A percentile compares a stretch with the other conserved stretches of the same genome.
Evolutionary conservation across 306 rosid genomes (phyloP).

Genomic region (Medicago ruthenica): DNA sequence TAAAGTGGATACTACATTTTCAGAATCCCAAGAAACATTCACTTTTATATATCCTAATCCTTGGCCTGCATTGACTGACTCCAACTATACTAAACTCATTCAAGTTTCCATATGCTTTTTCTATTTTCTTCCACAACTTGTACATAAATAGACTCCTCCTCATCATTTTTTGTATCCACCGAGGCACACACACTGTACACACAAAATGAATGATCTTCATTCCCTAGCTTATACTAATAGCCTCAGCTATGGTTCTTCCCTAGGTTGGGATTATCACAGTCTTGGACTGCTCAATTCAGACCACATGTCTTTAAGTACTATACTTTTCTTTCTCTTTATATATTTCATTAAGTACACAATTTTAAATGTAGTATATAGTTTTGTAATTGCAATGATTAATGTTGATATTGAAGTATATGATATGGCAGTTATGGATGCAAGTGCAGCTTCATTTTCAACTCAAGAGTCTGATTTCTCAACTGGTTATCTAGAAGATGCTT

Average conservation of each 20-base stretch:
- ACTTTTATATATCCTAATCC: constrained; percentile 40
- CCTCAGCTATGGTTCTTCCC: constrained; percentile 58
- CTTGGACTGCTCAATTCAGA: constrained; percentile 75
- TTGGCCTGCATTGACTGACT: constrained; percentile 80
- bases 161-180: constrained; percentile 41
- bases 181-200: constrained; percentile 14
- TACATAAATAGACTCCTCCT: constrained; percentile 58
- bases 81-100: constrained; percentile 43
- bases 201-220: constrained; percentile 64
- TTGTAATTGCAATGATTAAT: constrained; percentile 38
- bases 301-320: constrained; percentile 67
- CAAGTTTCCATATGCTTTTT: constrained; percentile 35
- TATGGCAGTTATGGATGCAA: constrained; percentile 60
- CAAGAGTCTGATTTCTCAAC: constrained; percentile 65
- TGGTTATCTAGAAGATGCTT: constrained; percentile 93
- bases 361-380: not conserved
- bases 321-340: constrained; percentile 29
- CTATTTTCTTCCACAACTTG: constrained; percentile 42
- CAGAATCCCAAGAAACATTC: constrained; percentile 80
- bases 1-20: constrained; percentile 58
- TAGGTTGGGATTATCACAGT: constrained; percentile 67
- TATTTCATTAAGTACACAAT: not conserved
- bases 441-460: constrained; percentile 52
- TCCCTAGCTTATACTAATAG: constrained; percentile 58
- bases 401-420: constrained; percentile 35